Evolutionary conservation across 129 eudicot species (phyloP).

Genomic region (Artemisia annua): DNA sequence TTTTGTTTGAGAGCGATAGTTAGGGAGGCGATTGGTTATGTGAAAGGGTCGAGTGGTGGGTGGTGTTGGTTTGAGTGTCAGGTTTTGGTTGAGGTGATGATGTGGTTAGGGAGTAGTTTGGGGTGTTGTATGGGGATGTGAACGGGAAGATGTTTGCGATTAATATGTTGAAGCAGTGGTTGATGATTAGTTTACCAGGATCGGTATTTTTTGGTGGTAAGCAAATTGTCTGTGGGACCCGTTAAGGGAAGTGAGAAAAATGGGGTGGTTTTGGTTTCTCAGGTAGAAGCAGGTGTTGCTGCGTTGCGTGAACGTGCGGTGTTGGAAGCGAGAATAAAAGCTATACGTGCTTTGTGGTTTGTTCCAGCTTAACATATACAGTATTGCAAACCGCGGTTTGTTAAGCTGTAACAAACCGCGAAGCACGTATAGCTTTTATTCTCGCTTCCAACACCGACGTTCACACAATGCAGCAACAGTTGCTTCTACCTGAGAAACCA

Average conservation of each 20-base stretch:
- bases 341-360: constrained; percentile 35
- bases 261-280: constrained; percentile 51
- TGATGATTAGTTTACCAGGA: constrained; percentile 28
- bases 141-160: constrained; percentile 60
- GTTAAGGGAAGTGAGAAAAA: constrained; percentile 22
- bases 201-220: constrained; percentile 39
- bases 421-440: constrained; percentile 45
- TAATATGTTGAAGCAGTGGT: constrained; percentile 49
- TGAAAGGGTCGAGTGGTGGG: constrained; percentile 18
- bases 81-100: constrained; percentile 42
- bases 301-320: constrained; percentile 64
- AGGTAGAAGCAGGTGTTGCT: constrained; percentile 76
- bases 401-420: constrained; percentile 43
- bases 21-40: constrained; percentile 32
- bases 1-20: constrained; percentile 64
- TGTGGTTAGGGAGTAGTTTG: constrained; percentile 61
- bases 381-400: too few species aligned
- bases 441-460: constrained; percentile 57
- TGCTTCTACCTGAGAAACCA: constrained; percentile 70
- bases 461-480: constrained; percentile 62
- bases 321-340: constrained; percentile 64
- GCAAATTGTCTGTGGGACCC: constrained; percentile 7
- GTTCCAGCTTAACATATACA: constrained; percentile 50
- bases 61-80: constrained; percentile 51
- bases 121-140: constrained; percentile 68